Base-by-base conservation (phyloP, 73 alveolate genomes). In the Paramecium pentaurelia region DNA sequence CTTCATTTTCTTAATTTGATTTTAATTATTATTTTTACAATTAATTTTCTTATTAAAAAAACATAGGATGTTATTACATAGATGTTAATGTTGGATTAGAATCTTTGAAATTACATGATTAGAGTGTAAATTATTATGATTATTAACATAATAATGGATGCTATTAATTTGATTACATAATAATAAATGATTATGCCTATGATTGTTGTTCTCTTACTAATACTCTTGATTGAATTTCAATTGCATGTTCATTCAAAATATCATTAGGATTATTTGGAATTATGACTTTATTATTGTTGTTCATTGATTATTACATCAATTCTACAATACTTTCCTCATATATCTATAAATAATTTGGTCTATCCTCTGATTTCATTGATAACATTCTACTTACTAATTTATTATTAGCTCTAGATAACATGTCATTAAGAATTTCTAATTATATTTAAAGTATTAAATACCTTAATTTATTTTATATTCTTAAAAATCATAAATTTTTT, bases 401-500 rank as follows among this genome's bases (percentile, higher is more conserved):
- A 80, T 25, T 47, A 4, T 80, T 80, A 30, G 75, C 71, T 45
- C 73, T 45, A 12, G 8, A 8, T 12, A 80, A n/a, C 36, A 11
- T 40, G 2, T 80, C 32, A 80, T 45, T 44, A 1, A 80, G 32
- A 27, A 80, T 28, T 27, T 25, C 91, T 80, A 27, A 18, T 4
- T 7, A 4, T 54, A 80, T n/a, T 36, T 30, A 2, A 44, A 42
- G 1, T 18, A 80, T 1, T 3, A 18, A 44, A 4, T 80, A 80
- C 91, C 44, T 80, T 80, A 25, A 45, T 80, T 80, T 25, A 80
- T 80, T 44, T 45, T 8, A 22, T 22, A 80, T 3, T 42, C 45
- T 25, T 80, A 8, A 51, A 80, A 80, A 80, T 80, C 75, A 80
- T 80, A 80, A 20, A 80, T 80, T 27, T 44, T 9, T 25, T 80